Conservation (phyloP, 1,284 basidiomycete species). For the Cutaneotrichosporon dermatis region DNA sequence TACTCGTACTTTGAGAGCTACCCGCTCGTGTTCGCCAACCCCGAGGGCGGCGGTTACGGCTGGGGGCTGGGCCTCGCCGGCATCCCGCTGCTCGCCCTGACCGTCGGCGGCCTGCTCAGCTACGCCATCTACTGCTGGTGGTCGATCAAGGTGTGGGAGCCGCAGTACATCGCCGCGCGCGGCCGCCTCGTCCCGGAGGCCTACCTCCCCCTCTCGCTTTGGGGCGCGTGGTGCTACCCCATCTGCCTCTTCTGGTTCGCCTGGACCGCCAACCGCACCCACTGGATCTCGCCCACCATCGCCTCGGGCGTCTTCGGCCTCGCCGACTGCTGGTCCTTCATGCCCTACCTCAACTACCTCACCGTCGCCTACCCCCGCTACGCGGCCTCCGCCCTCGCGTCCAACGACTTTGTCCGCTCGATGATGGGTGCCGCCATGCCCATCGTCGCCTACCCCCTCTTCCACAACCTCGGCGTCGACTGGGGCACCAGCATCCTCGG, state of each 20-base stretch:
- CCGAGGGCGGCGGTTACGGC: slow-evolving; percentile 26
- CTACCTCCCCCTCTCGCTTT: slow-evolving; percentile 35
- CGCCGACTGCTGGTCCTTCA: slow-evolving; percentile 19
- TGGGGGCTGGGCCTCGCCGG: slow-evolving; percentile 37
- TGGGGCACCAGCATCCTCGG: slow-evolving; percentile 47
- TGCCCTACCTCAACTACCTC: slow-evolving; percentile 53
- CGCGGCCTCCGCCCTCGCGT: slow-evolving; percentile 48
- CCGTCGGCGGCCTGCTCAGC: slow-evolving; percentile 22
- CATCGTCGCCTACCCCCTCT: slow-evolving; percentile 40
- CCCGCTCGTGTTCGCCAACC: slow-evolving; percentile 13
- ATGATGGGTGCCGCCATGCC: slow-evolving; percentile 47
- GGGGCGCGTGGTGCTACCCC: slow-evolving; percentile 42
- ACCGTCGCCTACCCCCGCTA: slow-evolving; percentile 64
- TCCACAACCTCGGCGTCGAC: slow-evolving; percentile 44
- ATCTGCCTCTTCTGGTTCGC: slow-evolving; percentile 45
- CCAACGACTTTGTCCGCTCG: slow-evolving; percentile 49
- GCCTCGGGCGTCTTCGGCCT: slow-evolving; percentile 43
- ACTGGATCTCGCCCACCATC: slow-evolving; percentile 41
- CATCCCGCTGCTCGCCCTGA: slow-evolving; percentile 43
- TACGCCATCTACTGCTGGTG: slow-evolving; percentile 37
- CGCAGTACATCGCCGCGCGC: slow-evolving; percentile 17
- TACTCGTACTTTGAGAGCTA: slow-evolving; percentile 38
- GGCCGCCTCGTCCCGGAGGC: slow-evolving; percentile 21
- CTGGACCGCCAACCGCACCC: slow-evolving; percentile 41
- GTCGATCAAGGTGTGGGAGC: slow-evolving; percentile 34